Conservation (phyloP, 768 basidiomycete genomes). For the Tulasnella calospora region DNA sequence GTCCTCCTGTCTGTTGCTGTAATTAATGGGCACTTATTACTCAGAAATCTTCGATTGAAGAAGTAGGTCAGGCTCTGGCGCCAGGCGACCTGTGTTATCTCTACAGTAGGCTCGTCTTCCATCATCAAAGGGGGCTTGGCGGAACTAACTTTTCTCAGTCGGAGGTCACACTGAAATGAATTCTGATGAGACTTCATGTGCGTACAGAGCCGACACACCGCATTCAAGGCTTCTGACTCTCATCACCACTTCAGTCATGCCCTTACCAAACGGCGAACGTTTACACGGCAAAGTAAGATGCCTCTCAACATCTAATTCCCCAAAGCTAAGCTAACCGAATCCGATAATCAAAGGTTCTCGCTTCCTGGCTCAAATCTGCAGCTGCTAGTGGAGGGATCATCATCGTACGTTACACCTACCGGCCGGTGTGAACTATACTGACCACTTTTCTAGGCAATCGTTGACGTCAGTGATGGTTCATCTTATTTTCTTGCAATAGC, state of each 20-base stretch:
- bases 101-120: not conserved
- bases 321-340: not conserved
- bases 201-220: not conserved
- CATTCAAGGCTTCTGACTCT: not conserved
- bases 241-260: not conserved
- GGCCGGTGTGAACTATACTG: not conserved
- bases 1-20: not conserved
- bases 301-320: not conserved
- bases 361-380: not conserved
- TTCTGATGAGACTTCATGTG: not conserved
- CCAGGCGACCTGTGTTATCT: not conserved
- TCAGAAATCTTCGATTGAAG: not conserved
- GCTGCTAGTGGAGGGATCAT: not conserved
- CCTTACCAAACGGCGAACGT: not conserved
- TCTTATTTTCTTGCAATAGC: not conserved
- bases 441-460: not conserved
- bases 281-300: not conserved
- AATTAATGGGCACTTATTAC: not conserved
- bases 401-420: not conserved
- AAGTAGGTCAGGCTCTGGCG: not conserved
- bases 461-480: not conserved
- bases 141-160: not conserved
- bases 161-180: not conserved
- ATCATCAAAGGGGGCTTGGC: not conserved
- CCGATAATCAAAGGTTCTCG: not conserved